Base-by-base conservation (phyloP, 148 eudicot species). In the Pharnaceum exiguum region DNA sequence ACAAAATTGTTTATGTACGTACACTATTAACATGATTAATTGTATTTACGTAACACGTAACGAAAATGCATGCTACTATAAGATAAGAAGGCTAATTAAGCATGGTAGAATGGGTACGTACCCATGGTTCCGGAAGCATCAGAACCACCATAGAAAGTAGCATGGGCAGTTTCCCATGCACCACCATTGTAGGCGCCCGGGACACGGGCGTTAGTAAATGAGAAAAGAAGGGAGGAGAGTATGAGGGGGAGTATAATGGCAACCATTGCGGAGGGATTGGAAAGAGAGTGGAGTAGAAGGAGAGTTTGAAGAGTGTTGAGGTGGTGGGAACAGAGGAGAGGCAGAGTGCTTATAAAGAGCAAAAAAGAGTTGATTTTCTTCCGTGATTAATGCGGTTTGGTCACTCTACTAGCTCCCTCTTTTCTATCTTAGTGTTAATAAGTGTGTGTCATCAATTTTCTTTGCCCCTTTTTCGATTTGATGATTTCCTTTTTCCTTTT, bases 41-140 rank as follows among this genome's bases (percentile, higher is more conserved):
- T n/a, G n/a, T n/a, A n/a, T n/a, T n/a, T n/a, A n/a, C n/a, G n/a
- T n/a, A n/a, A n/a, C n/a, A 28, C n/a, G 38, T 16, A 35, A 9
- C 6, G 3, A 21, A 17, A 28, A 50, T n/a, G n/a, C n/a, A n/a
- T n/a, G n/a, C n/a, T n/a, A n/a, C n/a, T n/a, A n/a, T n/a, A n/a
- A n/a, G n/a, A n/a, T n/a, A n/a, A n/a, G n/a, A n/a, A n/a, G n/a
- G n/a, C n/a, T n/a, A n/a, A n/a, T n/a, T n/a, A n/a, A n/a, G n/a
- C n/a, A n/a, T n/a, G n/a, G n/a, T n/a, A n/a, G n/a, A n/a, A n/a
- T n/a, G n/a, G 19, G 6, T 21, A 25, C 46, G 2, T 74, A 89
- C 96, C 96, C 96, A 89, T 85, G 3, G 96, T 89, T 19, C 96
- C 96, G 19, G 96, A 89, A 47, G 96, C 96, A 60, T 89, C 96